phyloP scores from a whole-genome alignment of 345 rosid species.

The Pugionium cornutum region DNA sequence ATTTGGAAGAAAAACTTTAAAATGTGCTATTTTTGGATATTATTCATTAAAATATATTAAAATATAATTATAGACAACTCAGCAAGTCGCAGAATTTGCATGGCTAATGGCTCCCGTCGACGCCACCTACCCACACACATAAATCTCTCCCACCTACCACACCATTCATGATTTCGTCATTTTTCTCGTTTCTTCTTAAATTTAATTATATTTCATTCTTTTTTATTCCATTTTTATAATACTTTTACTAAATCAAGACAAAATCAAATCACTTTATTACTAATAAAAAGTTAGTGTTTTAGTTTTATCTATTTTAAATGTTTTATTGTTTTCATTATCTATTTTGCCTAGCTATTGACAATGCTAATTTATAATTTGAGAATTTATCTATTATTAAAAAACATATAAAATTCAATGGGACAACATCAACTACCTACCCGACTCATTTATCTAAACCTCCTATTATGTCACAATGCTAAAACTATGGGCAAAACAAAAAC shows the following conservation, averaged over 20 bases:
- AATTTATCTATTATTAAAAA: not conserved
- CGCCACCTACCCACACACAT: conserved; percentile 29
- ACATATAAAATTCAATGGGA: conserved; percentile 4
- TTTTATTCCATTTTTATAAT: not conserved
- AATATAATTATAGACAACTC: conserved; percentile 1
- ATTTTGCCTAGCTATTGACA: not conserved
- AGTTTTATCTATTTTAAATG: not conserved
- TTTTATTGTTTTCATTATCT: not conserved
- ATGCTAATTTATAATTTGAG: not conserved
- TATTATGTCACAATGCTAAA: conserved; percentile 1
- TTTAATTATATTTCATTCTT: conserved; percentile 6
- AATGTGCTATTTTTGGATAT: no score
- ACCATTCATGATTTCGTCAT: conserved; percentile 21
- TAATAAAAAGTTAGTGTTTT: not conserved
- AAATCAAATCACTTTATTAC: no score
- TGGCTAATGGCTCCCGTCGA: conserved; percentile 15
- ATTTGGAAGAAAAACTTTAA: no score
- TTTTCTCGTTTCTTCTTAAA: conserved; percentile 1
- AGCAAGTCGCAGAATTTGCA: conserved; percentile 21
- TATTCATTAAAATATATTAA: no score
- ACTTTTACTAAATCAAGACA: no score
- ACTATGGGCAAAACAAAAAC: not conserved
- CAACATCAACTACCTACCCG: conserved; percentile 24
- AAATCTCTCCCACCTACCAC: conserved; percentile 27
- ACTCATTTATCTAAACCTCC: not conserved